Base-by-base conservation (phyloP, 768 basidiomycete genomes). In the Podaxis pistillaris region DNA sequence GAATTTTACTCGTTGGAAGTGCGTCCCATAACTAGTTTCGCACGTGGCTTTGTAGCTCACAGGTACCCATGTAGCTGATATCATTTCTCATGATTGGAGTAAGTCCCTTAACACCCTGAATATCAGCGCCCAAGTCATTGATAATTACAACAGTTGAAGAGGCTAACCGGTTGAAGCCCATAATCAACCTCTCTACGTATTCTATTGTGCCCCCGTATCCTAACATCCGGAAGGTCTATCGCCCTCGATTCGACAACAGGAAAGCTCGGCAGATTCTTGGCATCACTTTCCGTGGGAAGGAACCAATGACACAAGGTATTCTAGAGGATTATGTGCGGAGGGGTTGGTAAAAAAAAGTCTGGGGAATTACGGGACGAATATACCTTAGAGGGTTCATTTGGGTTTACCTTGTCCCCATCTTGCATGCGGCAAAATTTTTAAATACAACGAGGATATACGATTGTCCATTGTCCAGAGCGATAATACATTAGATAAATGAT, bases 61-160 rank as follows among this genome's bases (percentile, higher is more conserved):
- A 36, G 36, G n/a, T 2, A 37, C 9, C 7, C 11, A 4, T 12
- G 28, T 40, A 54, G 51, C 60, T 33, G 52, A 28, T 50, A 54
- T 61, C 33, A n/a, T 44, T 13, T 41, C 36, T n/a, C 60, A 61
- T 26, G 60, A 61, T n/a, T 61, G 52, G 52, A 28, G 52, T 61
- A 54, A 13, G 60, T 53, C 11, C 26, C 5, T 19, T 41, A n/a
- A 40, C 15, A 8, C 13, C 28, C 13, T n/a, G 12, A 5, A 26
- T 30, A 17, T 19, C 19, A 12, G 24, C 22, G 9, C 11, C 1
- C 8, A 9, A 50, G 24, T 30, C 6, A 22, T 13, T 50, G 49
- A 50, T 5, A 12, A 28, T 22, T 13, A n/a, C 22, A n/a, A 50
- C 13, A 55, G 60, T 61, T 24, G 60, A 61, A 26, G 52, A 41